Evolutionary conservation across 2,329 filamentous ascomycete species (phyloP).

Genomic region (Eurotiales sp.): DNA sequence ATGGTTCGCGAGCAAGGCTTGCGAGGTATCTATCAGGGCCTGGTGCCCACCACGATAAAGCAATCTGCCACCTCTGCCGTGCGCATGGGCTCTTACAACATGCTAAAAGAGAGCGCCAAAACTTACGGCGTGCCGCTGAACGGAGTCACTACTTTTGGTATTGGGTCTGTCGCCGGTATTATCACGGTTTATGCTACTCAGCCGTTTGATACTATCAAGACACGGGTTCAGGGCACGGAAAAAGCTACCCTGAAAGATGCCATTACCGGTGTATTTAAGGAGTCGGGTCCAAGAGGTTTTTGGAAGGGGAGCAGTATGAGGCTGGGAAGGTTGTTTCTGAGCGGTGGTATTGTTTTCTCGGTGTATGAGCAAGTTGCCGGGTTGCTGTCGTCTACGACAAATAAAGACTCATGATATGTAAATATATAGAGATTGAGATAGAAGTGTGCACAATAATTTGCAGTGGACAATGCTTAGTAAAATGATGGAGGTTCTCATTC

Average conservation of each 20-base stretch:
- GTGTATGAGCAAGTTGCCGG: conserved; percentile 57
- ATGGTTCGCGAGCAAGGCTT: conserved; percentile 53
- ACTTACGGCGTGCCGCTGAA: conserved; percentile 47
- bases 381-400: conserved; percentile 41
- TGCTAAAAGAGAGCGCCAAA: conserved; percentile 58
- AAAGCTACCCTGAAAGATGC: conserved; percentile 58
- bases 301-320: conserved; percentile 69
- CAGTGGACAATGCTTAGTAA: too few relatives aligned
- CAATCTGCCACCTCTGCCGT: conserved; percentile 61
- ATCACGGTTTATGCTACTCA: conserved; percentile 49
- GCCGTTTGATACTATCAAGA: conserved; percentile 52
- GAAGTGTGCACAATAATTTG: too few relatives aligned
- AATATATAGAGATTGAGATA: too few relatives aligned
- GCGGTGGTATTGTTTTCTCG: conserved; percentile 64
- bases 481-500: too few relatives aligned
- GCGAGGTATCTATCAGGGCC: conserved; percentile 56
- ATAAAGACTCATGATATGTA: background rate
- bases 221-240: conserved; percentile 56
- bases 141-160: conserved; percentile 56
- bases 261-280: conserved; percentile 50
- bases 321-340: conserved; percentile 59
- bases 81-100: conserved; percentile 61
- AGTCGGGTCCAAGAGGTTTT: conserved; percentile 58
- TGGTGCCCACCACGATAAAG: conserved; percentile 59
- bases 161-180: conserved; percentile 58